phyloP scores from a whole-genome alignment of 352 stramenopile genomes.

The Nothophytophthora sp. region DNA sequence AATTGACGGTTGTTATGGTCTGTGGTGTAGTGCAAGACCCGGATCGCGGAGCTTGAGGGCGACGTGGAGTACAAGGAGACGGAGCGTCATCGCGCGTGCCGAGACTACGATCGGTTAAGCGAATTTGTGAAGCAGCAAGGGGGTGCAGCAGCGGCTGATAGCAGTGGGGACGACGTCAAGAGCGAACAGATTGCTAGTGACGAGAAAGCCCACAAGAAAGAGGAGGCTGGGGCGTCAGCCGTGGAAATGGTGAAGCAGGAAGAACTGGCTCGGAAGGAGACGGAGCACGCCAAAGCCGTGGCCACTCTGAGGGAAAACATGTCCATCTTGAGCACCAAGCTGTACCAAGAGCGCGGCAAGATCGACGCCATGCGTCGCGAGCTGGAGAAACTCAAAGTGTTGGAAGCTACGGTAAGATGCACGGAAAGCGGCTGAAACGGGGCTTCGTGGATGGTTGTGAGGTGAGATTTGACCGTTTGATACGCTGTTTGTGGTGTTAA shows the following conservation, averaged over 20 bases:
- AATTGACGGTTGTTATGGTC: conserved; percentile 7
- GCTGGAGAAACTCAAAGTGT: conserved; percentile 59
- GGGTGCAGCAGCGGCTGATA: conserved; percentile 12
- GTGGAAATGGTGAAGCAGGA: conserved; percentile 28
- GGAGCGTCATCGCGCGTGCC: conserved; percentile 74
- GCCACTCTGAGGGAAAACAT: conserved; percentile 41
- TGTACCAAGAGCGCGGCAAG: conserved; percentile 51
- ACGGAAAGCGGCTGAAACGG: no score
- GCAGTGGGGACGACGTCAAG: conserved; percentile 18
- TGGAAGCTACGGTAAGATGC: conserved; percentile 63
- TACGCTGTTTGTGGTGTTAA: conserved; percentile 4
- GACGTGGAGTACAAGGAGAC: conserved; percentile 80
- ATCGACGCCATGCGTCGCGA: conserved; percentile 47
- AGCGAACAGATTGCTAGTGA: conserved; percentile 19
- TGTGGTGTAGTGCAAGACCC: conserved; percentile 47
- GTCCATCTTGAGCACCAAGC: conserved; percentile 36
- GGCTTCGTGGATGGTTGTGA: no score
- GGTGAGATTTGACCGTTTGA: neutral
- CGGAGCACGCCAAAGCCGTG: conserved; percentile 32
- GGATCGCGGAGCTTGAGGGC: conserved; percentile 56
- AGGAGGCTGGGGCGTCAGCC: conserved; percentile 2
- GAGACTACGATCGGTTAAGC: conserved; percentile 73
- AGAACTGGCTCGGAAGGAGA: conserved; percentile 33
- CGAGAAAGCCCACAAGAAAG: conserved; percentile 18
- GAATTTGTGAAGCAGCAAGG: conserved; percentile 48